Evolutionary conservation across 768 basidiomycete genomes (phyloP), one percentile per base, ranked within the genome.

Genomic region (Podaxis mareebaensis): DNA sequence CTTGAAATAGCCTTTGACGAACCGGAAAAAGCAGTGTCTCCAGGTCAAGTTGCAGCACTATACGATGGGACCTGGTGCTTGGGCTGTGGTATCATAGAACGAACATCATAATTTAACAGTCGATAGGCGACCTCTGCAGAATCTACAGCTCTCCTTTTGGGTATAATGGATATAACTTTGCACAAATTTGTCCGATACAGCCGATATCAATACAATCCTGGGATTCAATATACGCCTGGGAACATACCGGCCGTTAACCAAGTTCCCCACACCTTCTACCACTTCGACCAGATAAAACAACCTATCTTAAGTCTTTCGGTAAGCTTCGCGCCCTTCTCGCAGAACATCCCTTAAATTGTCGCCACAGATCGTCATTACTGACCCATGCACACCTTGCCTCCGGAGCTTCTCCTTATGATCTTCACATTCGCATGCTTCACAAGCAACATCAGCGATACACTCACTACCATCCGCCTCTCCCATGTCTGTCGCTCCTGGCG

Each of bases 1-100:
- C 67, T 84, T 4, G 61, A 68, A 3, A 79, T 93, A 49, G 68
- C 74, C 0, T 89, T 92, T 66, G 79, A 82, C 42, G 73, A 81
- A 39, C 85, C 89, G 0, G 79, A 91, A 54, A 82, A 84, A 46
- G 89, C 86, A 5, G 86, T 95, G 15, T 81, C 92, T 0, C 84
- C 87, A 0, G 96, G 96, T 1, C 96, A 98, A 74, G 84, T 91
- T 30, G 89, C 88, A 5, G 87, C 84, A 0, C 66, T 96, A 2
- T 97, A 88, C 74, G 81, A 86, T 61, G 86, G 79, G 2, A 81
- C 87, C 51, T 90, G 89, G 87, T 95, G 93, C 73, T 78, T 96
- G 33, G 95, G 95, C 2, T 91, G 90, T 69, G 95, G 93, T 36
- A 75, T 82, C 5, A 95, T 97, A 61, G 61, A 63, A 17, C 61